Evolutionary conservation across 257 asterid species (phyloP).

Genomic region (Solanum chilense): DNA sequence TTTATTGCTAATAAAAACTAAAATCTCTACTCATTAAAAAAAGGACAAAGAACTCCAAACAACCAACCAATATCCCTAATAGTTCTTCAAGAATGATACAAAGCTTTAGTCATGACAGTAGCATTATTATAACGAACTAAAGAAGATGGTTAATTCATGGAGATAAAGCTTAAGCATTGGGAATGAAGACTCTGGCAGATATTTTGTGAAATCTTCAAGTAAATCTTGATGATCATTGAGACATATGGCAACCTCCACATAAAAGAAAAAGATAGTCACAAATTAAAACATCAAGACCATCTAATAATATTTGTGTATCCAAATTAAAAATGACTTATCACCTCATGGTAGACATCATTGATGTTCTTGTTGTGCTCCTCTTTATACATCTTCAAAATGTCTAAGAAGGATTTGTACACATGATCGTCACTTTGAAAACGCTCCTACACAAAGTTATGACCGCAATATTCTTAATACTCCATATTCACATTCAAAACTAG

Average conservation of each 20-base stretch:
- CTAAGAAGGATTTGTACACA: constrained; percentile 83
- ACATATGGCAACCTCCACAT: constrained; percentile 62
- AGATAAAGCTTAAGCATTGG: constrained; percentile 24
- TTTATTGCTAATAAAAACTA: background rate
- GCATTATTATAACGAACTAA: background rate
- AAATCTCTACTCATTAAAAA: background rate
- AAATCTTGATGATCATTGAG: constrained; percentile 80
- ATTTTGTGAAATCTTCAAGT: constrained; percentile 82
- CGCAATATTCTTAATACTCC: background rate
- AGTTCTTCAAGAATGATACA: background rate
- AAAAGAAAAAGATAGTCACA: background rate
- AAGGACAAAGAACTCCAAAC: background rate
- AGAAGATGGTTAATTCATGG: background rate
- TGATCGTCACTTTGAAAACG: constrained; percentile 79
- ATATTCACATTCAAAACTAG: background rate
- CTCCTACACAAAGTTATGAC: constrained; percentile 36
- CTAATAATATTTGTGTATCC: background rate
- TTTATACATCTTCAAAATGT: constrained; percentile 81
- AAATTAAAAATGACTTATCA: background rate
- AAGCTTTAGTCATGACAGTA: background rate
- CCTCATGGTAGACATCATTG: constrained; percentile 87
- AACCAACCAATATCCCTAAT: background rate
- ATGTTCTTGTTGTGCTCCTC: constrained; percentile 74
- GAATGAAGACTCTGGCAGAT: constrained; percentile 61
- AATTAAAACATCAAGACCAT: background rate